phyloP scores from a whole-genome alignment of 2,329 filamentous ascomycete species.

The Xylaria sp. region DNA sequence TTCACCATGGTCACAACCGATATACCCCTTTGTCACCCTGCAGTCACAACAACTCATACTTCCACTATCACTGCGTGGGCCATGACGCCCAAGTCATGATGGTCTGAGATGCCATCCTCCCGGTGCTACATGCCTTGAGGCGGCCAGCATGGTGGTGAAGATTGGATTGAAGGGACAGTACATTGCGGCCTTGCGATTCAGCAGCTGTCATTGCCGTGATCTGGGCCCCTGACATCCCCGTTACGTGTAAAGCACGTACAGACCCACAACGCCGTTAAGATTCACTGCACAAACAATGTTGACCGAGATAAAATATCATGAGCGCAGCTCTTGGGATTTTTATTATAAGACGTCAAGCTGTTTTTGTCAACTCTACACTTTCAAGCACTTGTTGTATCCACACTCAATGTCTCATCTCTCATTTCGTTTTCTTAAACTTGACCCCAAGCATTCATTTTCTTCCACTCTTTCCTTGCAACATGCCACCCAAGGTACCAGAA shows the following conservation, averaged over 20 bases:
- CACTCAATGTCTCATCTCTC: neutral
- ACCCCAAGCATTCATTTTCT: neutral
- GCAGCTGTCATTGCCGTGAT: neutral
- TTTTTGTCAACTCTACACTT: neutral
- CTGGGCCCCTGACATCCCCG: neutral
- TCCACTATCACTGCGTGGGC: neutral
- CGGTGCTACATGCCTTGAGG: neutral
- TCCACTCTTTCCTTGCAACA: constrained; percentile 8
- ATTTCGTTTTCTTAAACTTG: neutral
- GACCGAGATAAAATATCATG: neutral
- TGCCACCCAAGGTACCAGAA: constrained; percentile 13
- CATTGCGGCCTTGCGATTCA: neutral
- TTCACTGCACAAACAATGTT: neutral
- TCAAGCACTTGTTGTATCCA: too few relatives aligned
- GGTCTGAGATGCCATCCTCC: neutral
- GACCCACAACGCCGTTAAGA: neutral
- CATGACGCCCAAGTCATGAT: neutral
- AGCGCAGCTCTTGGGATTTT: neutral
- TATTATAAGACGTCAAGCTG: neutral
- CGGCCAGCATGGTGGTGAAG: neutral
- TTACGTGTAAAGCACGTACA: neutral
- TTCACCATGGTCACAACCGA: neutral
- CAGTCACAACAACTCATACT: neutral
- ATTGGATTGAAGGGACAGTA: neutral
- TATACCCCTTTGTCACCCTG: neutral